Evolutionary conservation across 2,329 filamentous ascomycete genomes (phyloP), one percentile per base, ranked within the genome.

Genomic region (Ceratocystis albifundus): DNA sequence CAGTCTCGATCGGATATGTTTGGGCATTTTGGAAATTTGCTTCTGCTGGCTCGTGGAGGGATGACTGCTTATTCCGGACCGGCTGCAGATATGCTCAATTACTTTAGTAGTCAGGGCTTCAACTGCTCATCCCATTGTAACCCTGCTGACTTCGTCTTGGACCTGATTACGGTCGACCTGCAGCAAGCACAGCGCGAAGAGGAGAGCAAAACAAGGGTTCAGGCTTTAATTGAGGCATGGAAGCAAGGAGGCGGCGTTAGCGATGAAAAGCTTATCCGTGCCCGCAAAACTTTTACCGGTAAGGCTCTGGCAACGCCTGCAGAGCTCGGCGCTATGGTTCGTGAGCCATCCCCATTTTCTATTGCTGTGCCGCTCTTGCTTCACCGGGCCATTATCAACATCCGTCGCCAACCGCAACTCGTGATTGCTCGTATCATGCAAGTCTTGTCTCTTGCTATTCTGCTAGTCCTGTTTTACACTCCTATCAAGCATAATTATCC

Each of bases 1-100:
- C 88, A 91, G 73, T 85, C 88, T 0, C 83, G 88, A 2, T 89
- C 87, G 0, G 86, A 90, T 69, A 74, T 90, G 0, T 91, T 90
- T 71, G 77, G 78, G 22, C 82, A 85, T 68, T 91, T 91, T 71
- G 87, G 87, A 0, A 88, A 86, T 66, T 79, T 91, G 0, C 75
- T 91, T 0, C 80, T 91, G 0, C 79, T 91, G 1, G 86, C 88
- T 0, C 79, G 87, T 17, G 88, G 88, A 0, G 88, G 88, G 0
- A 80, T 80, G 28, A 81, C 86, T 0, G 84, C 87, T 0, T 91
- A 88, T 70, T 81, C 86, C 0, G 88, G 88, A 0, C 76, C 80
- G 1, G 85, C 84, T 0, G 75, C 72, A 4, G 76, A 81, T 1
- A 89, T 91, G 86, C 76, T 90, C 0, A 72, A 77, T 0, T 85